Evolutionary conservation across 2,329 filamentous ascomycete species (phyloP).

Genomic region (Verticillium albo-atrum): DNA sequence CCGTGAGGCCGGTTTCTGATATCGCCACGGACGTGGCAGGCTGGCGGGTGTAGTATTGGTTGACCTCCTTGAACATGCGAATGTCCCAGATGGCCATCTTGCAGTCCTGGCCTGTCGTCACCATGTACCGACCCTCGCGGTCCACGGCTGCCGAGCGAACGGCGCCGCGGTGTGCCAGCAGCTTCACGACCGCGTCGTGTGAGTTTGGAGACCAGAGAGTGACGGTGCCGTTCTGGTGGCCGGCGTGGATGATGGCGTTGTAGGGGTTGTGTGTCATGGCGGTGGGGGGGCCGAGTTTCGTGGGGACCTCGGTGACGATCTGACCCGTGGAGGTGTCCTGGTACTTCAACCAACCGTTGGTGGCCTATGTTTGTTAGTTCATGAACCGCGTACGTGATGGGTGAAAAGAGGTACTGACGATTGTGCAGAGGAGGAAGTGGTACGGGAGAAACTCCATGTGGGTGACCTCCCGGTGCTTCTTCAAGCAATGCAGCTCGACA

Average conservation of each 20-base stretch:
- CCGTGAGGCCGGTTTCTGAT: conserved; percentile 82
- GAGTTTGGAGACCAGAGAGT: conserved; percentile 95
- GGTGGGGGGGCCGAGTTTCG: conserved; percentile 77
- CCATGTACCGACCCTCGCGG: conserved; percentile 91
- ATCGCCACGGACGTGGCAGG: conserved; percentile 83
- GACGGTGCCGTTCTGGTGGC: conserved; percentile 92
- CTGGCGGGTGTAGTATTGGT: conserved; percentile 78
- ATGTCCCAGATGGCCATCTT: conserved; percentile 97
- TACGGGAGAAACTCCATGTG: conserved; percentile 96
- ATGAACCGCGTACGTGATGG: background rate
- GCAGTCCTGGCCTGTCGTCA: conserved; percentile 82
- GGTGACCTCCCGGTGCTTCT: conserved; percentile 84
- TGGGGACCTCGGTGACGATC: conserved; percentile 79
- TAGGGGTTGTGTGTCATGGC: conserved; percentile 83
- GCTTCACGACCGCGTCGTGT: conserved; percentile 80
- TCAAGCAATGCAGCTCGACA: conserved; percentile 86
- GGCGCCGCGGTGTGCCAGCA: conserved; percentile 84
- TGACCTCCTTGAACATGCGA: conserved; percentile 87
- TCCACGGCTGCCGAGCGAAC: conserved; percentile 83
- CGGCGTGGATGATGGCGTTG: conserved; percentile 88
- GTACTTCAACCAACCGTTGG: conserved; percentile 83
- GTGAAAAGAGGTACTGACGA: conserved; percentile 47
- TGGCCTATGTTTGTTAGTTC: conserved; percentile 46
- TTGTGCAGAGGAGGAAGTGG: conserved; percentile 86
- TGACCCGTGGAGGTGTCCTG: conserved; percentile 93